These are phyloP conservation scores for Fusarium humuli DNA, from an alignment of 2,329 filamentous ascomycete species.

Conservation along the genomic window DNA sequence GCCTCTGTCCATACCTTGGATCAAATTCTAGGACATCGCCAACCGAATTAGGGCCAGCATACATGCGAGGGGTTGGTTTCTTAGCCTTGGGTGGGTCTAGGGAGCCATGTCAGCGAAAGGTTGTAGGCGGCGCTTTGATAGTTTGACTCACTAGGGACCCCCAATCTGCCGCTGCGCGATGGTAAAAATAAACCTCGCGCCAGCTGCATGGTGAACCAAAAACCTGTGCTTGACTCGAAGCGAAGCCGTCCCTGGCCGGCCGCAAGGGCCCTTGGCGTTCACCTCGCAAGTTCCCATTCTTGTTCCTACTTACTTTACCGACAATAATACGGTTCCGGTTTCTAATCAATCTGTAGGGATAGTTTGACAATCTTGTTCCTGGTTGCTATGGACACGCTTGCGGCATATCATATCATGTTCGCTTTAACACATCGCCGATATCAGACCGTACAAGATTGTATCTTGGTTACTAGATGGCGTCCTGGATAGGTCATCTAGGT, in stretches of 20 bases:
- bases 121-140: slow-evolving; percentile 35
- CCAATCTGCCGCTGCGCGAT: slow-evolving; percentile 36
- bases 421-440: neutral
- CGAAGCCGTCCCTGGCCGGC: slow-evolving; percentile 43
- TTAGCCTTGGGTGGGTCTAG: slow-evolving; percentile 35
- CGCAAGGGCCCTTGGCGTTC: slow-evolving; percentile 34
- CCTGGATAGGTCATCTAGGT: slow-evolving; percentile 33
- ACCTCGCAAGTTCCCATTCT: slow-evolving; percentile 17
- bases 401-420: neutral
- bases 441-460: neutral
- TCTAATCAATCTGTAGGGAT: neutral
- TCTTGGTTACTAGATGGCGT: neutral
- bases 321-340: slow-evolving; percentile 25
- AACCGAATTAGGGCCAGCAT: slow-evolving; percentile 40
- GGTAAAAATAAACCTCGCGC: slow-evolving; percentile 46
- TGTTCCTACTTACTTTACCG: neutral
- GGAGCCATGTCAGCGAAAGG: slow-evolving; percentile 35
- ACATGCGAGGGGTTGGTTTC: slow-evolving; percentile 45
- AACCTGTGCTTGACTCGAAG: slow-evolving; percentile 39
- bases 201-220: slow-evolving; percentile 31
- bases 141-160: slow-evolving; percentile 41
- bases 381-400: slow-evolving; percentile 21
- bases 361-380: slow-evolving; percentile 9
- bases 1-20: slow-evolving; percentile 10
- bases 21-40: slow-evolving; percentile 32